phyloP scores from a whole-genome alignment of 371 early-diverging fungal genomes.

The Lichtheimia ornata region DNA sequence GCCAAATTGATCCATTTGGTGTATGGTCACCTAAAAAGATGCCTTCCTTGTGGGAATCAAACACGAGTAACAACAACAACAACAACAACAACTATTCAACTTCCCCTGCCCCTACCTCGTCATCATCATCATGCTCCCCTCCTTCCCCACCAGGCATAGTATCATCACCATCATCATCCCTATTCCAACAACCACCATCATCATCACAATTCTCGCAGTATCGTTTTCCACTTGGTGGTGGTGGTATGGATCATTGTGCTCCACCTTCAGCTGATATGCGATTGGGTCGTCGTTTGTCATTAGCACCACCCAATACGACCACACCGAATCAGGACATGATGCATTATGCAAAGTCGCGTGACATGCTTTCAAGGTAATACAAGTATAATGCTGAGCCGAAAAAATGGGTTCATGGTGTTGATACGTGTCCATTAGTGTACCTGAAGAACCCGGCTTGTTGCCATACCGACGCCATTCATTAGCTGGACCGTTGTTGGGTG shows the following conservation, averaged over 20 bases:
- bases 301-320: constrained; percentile 19
- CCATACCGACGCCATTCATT: constrained; percentile 30
- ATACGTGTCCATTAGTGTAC: constrained; percentile 16
- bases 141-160: background rate
- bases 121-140: background rate
- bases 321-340: constrained; percentile 11
- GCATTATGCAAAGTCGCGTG: constrained; percentile 18
- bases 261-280: constrained; percentile 1
- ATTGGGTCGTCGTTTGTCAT: constrained; percentile 18
- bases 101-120: constrained; percentile 13
- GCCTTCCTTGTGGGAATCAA: constrained; percentile 14
- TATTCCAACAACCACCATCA: constrained; percentile 1
- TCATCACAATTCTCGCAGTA: constrained; percentile 14
- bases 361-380: constrained; percentile 27
- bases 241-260: background rate
- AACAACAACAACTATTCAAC: constrained; percentile 7
- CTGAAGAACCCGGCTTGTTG: constrained; percentile 21
- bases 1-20: background rate
- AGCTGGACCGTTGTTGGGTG: constrained; percentile 23
- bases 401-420: background rate
- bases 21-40: constrained; percentile 18
- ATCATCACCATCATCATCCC: background rate
- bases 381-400: background rate
- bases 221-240: constrained; percentile 4
- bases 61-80: background rate